phyloP scores from a whole-genome alignment of 306 rosid genomes.

The Quillaja saponaria region DNA sequence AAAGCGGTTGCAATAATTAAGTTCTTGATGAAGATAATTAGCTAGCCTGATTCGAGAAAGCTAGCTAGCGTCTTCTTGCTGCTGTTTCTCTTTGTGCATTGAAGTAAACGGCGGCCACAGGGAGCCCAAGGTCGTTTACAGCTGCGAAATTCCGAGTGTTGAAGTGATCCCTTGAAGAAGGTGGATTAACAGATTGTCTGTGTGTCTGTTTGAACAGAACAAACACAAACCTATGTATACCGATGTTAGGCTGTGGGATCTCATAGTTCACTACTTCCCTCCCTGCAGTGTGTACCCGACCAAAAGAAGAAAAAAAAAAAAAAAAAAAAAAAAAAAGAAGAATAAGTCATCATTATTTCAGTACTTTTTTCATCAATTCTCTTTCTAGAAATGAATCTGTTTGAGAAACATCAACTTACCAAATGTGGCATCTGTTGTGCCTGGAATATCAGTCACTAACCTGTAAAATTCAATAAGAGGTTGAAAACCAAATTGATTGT shows the following conservation, averaged over 20 bases:
- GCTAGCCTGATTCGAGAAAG: neutral
- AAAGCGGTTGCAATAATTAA: no score
- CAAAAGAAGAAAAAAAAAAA: neutral
- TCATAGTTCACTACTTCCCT: slow-evolving; percentile 73
- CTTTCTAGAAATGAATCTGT: neutral
- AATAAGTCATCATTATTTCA: neutral
- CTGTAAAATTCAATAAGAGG: slow-evolving; percentile 43
- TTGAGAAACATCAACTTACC: slow-evolving; percentile 46
- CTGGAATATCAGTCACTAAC: slow-evolving; percentile 95
- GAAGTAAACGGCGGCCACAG: slow-evolving; percentile 91
- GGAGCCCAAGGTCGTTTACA: slow-evolving; percentile 63
- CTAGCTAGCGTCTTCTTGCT: slow-evolving; percentile 58
- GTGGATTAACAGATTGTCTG: slow-evolving; percentile 51
- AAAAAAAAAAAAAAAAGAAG: neutral
- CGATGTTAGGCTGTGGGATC: slow-evolving; percentile 75
- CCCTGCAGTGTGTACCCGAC: slow-evolving; percentile 36
- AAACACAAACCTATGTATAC: slow-evolving; percentile 92
- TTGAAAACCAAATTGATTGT: slow-evolving; percentile 21
- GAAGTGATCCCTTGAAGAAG: slow-evolving; percentile 70
- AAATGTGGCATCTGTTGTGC: slow-evolving; percentile 88
- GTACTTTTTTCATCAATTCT: neutral
- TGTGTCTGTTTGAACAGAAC: slow-evolving; percentile 68
- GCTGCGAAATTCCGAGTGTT: slow-evolving; percentile 59
- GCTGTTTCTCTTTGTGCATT: slow-evolving; percentile 80
- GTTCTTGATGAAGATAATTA: no score